These are phyloP conservation scores for Colletotrichum horii DNA, from an alignment of 2,329 filamentous ascomycete genomes.

Conservation along the genomic window DNA sequence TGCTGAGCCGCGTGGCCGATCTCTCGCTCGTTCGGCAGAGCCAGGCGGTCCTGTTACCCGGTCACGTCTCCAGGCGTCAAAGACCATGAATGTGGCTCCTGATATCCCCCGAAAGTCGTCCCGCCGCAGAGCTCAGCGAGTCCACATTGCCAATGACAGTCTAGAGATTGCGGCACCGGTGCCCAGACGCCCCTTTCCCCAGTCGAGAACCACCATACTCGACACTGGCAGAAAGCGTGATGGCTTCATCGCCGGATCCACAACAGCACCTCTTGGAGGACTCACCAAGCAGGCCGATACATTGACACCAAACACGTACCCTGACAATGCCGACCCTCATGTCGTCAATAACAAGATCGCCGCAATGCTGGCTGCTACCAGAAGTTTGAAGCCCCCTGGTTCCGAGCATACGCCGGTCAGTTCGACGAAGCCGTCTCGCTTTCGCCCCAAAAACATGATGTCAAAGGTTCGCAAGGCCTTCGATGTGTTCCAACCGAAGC, in stretches of 20 bases:
- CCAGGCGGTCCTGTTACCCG: not conserved
- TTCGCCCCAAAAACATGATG: slow-evolving; percentile 34
- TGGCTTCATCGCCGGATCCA: not conserved
- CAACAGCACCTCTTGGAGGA: slow-evolving; percentile 6
- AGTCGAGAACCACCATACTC: slow-evolving; percentile 16
- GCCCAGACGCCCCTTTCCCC: not conserved
- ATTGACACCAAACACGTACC: not conserved
- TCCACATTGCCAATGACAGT: not conserved
- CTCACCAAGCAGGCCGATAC: not conserved
- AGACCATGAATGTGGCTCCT: not conserved
- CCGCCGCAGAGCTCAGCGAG: not conserved
- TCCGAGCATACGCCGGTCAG: slow-evolving; percentile 7
- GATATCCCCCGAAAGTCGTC: slow-evolving; percentile 20
- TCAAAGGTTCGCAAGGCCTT: slow-evolving; percentile 38
- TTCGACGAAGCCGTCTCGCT: slow-evolving; percentile 30
- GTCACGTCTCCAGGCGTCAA: not conserved
- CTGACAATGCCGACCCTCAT: slow-evolving; percentile 17
- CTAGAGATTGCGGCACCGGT: not conserved
- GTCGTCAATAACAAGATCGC: slow-evolving; percentile 37
- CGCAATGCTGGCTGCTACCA: slow-evolving; percentile 41
- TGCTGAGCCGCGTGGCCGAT: not conserved
- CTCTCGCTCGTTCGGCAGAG: not conserved
- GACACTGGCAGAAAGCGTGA: not conserved
- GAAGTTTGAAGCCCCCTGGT: slow-evolving; percentile 36
- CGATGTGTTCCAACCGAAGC: slow-evolving; percentile 35